These are phyloP conservation scores for Entomortierella parvispora DNA, from an alignment of 192 early-diverging fungal genomes.

Conservation along the genomic window DNA sequence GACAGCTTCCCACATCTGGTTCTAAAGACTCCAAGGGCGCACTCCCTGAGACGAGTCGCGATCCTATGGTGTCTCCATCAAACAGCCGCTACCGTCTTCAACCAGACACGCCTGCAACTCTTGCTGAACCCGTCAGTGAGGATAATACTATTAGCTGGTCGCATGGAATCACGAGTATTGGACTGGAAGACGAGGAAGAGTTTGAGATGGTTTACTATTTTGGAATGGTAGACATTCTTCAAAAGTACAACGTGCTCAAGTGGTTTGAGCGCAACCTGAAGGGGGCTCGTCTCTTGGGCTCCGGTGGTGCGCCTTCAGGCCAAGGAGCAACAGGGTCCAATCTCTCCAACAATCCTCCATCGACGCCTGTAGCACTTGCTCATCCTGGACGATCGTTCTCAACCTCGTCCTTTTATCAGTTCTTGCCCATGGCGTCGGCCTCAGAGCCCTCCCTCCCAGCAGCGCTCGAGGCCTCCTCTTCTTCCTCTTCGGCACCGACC, in stretches of 20 bases:
- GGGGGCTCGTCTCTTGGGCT: conserved; percentile 34
- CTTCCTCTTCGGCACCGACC: neutral
- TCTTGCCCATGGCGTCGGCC: conserved; percentile 24
- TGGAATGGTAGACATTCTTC: conserved; percentile 47
- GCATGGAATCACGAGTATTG: conserved; percentile 23
- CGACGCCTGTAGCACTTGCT: neutral
- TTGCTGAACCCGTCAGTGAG: neutral
- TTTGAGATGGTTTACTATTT: conserved; percentile 46
- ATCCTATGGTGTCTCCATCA: too few species aligned
- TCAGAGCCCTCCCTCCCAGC: conserved; percentile 33
- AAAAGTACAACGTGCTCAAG: conserved; percentile 43
- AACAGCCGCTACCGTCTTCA: neutral
- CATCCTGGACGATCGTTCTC: conserved; percentile 26
- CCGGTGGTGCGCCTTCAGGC: neutral
- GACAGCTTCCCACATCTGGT: neutral
- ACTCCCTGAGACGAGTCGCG: neutral
- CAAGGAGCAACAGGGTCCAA: neutral
- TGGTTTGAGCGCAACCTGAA: conserved; percentile 43
- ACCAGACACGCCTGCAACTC: neutral
- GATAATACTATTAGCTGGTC: conserved; percentile 21
- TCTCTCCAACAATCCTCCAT: neutral
- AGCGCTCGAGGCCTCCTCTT: neutral
- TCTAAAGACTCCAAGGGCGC: neutral
- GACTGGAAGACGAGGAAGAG: conserved; percentile 22
- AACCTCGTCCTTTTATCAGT: conserved; percentile 30